These are phyloP conservation scores for Penicillium concentricum DNA, from an alignment of 2,329 filamentous ascomycete species.

Conservation along the genomic window DNA sequence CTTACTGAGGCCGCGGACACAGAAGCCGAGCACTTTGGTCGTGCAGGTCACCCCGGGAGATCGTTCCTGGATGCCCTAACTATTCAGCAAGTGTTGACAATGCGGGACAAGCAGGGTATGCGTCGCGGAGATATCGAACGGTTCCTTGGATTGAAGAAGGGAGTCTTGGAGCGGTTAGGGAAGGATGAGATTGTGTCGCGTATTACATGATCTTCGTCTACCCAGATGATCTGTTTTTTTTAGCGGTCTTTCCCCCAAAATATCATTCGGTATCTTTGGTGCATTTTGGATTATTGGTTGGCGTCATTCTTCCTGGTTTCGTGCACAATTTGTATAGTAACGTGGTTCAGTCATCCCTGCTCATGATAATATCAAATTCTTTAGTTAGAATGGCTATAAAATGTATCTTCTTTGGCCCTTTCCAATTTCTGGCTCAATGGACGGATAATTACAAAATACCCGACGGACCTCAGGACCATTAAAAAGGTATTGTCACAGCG, in stretches of 20 bases:
- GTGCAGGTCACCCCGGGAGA: conserved; percentile 40
- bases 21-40: conserved; percentile 53
- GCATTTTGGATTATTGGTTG: not conserved
- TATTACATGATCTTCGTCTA: conserved; percentile 10
- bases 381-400: not conserved
- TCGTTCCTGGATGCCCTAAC: conserved; percentile 51
- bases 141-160: conserved; percentile 45
- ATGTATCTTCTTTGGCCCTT: not conserved
- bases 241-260: not conserved
- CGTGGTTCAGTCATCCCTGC: not conserved
- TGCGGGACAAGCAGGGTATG: conserved; percentile 47
- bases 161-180: conserved; percentile 44
- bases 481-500: too few species aligned
- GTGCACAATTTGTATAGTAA: not conserved
- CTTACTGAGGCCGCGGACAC: conserved; percentile 54
- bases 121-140: conserved; percentile 43
- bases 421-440: not conserved
- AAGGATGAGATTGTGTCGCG: conserved; percentile 33
- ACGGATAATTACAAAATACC: not conserved
- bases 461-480: not conserved
- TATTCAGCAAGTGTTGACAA: conserved; percentile 49
- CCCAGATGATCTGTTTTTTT: not conserved
- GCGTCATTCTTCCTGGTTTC: not conserved
- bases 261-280: not conserved
- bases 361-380: not conserved